These are phyloP conservation scores for Fusarium begoniae DNA, from an alignment of 2,329 filamentous ascomycete genomes.

Conservation along the genomic window DNA sequence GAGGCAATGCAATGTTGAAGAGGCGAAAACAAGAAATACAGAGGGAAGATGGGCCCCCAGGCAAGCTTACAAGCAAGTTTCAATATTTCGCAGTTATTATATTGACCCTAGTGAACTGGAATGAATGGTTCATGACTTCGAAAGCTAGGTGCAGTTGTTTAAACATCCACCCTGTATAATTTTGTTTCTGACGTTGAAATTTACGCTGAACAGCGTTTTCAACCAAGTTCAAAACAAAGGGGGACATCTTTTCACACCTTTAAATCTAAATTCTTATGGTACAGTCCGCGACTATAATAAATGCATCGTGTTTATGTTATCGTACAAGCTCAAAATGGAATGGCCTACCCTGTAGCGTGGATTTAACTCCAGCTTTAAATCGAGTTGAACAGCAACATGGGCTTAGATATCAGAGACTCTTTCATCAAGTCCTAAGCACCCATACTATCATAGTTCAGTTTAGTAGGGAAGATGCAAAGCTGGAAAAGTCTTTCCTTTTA, in stretches of 20 bases:
- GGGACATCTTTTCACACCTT: rapidly evolving
- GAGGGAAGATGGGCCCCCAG: rapidly evolving
- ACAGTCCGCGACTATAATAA: not conserved
- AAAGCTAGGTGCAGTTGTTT: too few relatives aligned
- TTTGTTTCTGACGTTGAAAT: rapidly evolving
- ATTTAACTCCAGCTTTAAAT: not conserved
- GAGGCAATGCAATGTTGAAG: too few relatives aligned
- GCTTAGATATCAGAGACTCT: not conserved
- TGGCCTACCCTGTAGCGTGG: not conserved
- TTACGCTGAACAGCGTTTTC: rapidly evolving
- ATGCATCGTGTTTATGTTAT: not conserved
- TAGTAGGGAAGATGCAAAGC: too few relatives aligned
- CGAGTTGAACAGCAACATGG: not conserved
- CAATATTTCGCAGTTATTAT: not conserved
- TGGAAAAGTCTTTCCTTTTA: rapidly evolving
- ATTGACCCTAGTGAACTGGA: not conserved
- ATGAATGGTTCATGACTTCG: not conserved
- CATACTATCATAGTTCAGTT: not conserved
- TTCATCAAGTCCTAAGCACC: not conserved
- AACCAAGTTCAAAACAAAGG: rapidly evolving
- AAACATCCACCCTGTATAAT: rapidly evolving
- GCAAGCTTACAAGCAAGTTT: not conserved
- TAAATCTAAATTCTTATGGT: not conserved
- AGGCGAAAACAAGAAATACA: not conserved
- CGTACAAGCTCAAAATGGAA: not conserved